Conservation (phyloP, 768 basidiomycete species). For the Termitomyces sp. region DNA sequence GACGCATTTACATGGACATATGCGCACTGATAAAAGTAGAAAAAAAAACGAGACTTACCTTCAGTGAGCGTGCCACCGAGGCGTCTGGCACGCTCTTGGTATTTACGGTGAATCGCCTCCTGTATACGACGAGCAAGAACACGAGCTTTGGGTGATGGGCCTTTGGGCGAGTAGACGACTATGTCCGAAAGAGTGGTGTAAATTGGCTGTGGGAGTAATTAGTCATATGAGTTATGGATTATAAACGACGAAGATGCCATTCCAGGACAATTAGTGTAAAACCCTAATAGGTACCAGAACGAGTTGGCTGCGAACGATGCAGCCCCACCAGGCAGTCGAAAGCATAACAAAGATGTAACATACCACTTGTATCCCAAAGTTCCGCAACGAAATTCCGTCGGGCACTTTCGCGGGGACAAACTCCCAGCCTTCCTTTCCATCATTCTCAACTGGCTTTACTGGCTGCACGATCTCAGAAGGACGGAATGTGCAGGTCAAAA, state of each 20-base stretch:
- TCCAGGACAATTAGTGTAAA: not conserved
- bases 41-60: not conserved
- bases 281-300: no score
- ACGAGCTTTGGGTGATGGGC: conserved; percentile 49
- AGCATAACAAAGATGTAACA: conserved; percentile 26
- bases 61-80: not conserved
- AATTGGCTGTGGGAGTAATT: conserved; percentile 51
- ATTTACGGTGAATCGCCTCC: conserved; percentile 55
- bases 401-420: conserved; percentile 72
- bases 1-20: not conserved
- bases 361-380: conserved; percentile 87
- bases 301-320: not conserved
- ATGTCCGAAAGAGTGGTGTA: conserved; percentile 88
- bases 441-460: conserved; percentile 6
- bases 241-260: conserved; percentile 1
- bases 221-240: not conserved
- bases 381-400: conserved; percentile 77
- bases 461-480: conserved; percentile 34
- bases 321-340: not conserved
- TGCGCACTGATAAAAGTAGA: not conserved
- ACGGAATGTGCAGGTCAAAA: conserved; percentile 39
- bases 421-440: conserved; percentile 36
- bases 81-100: conserved; percentile 35
- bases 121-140: conserved; percentile 63
- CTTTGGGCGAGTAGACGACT: conserved; percentile 78